Conservation (phyloP, 2,329 filamentous ascomycete genomes). For the Fusarium coffeatum region DNA sequence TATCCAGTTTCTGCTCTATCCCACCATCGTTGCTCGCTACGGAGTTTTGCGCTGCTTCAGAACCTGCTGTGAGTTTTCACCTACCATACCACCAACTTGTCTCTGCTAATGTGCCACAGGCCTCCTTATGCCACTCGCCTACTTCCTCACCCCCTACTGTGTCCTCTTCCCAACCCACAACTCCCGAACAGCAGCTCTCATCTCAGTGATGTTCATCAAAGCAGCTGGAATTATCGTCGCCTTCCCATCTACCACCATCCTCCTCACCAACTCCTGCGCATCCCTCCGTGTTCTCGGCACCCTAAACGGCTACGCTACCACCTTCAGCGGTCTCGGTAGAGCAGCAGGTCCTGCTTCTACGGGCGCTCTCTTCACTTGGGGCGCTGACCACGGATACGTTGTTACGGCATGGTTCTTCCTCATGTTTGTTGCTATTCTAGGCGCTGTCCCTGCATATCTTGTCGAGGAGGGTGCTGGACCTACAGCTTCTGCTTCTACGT, state of each 20-base stretch:
- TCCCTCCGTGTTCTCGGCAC: conserved; percentile 83
- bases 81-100: rapidly evolving
- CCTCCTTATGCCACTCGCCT: conserved; percentile 77
- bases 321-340: conserved; percentile 81
- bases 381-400: conserved; percentile 79
- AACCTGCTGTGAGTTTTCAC: conserved; percentile 60
- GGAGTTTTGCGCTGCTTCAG: conserved; percentile 81
- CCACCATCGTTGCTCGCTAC: conserved; percentile 75
- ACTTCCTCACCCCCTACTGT: conserved; percentile 84
- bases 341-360: conserved; percentile 81
- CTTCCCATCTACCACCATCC: conserved; percentile 89
- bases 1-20: conserved; percentile 88
- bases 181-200: conserved; percentile 70
- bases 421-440: conserved; percentile 70
- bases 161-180: conserved; percentile 66
- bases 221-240: conserved; percentile 82
- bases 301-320: conserved; percentile 90
- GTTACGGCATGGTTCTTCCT: conserved; percentile 86
- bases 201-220: conserved; percentile 78
- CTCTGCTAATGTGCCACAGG: conserved; percentile 52
- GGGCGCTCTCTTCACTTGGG: conserved; percentile 79
- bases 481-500: conserved; percentile 50
- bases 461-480: conserved; percentile 80
- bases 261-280: conserved; percentile 86
- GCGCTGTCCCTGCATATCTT: conserved; percentile 78